Evolutionary conservation across 805 yeast species (phyloP), one percentile per base, ranked within the genome.

Genomic region (Yueomyces sp.): DNA sequence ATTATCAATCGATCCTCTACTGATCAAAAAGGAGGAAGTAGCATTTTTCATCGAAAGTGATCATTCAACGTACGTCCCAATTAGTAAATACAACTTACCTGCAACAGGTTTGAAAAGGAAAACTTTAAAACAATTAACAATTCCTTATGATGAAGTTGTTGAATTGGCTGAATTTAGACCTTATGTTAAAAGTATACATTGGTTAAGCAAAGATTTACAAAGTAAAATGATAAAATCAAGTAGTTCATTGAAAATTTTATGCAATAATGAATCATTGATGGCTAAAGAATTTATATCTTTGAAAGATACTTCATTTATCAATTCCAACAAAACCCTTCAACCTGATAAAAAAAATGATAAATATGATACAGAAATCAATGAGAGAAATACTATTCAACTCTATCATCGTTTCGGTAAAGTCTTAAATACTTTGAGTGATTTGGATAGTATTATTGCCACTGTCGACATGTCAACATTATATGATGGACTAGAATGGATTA

Each of bases 131-230:
- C 98, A 92, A 59, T 72, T 88, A 39, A 81, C 84, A 38, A 85
- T 94, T 2, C 98, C 98, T 1, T 85, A 81, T 54, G 98, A 90
- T 62, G 90, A 85, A 37, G 80, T 78, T 40, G 71, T 74, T 28
- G 92, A 81, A 48, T 70, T 92, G 47, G 87, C 92, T 0, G 82
- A 76, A 42, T 86, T 88, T 60, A 68, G 98, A 49, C 98, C 98
- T 1, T 57, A 81, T 59, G 81, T 88, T 36, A 92, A 92, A 63
- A 71, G 80, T 7, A 69, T 85, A 11, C 85, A 85, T 59, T 68
- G 78, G 42, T 63, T 63, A 28, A 65, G 81, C 2, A 76, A 72
- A 46, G 71, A 68, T n/a, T 57, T 71, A 5, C 65, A 66, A 41
- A 60, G 60, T n/a, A 79, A 74, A 53, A 62, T 88, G 31, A 85